Evolutionary conservation across 768 basidiomycete genomes (phyloP), one percentile per base, ranked within the genome.

Genomic region (Lepiota venenata): DNA sequence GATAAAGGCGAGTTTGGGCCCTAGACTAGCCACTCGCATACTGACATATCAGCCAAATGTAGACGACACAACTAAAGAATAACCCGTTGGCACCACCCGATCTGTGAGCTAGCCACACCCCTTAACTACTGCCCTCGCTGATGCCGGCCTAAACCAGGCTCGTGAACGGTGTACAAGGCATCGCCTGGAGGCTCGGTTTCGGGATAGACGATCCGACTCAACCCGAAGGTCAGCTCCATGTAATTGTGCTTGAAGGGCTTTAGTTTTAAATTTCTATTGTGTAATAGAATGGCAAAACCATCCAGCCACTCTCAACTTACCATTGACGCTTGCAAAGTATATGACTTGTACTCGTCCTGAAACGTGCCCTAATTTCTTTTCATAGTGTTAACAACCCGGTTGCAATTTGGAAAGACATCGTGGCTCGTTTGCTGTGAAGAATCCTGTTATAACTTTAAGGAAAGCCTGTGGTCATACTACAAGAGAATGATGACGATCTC

Each of bases 131-230:
- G 32, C 16, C 36, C 12, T 12, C 6, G n/a, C n/a, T 25, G 35
- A 40, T 11, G 1, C 16, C 16, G 9, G 5, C 16, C 5, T 10
- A n/a, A n/a, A 15, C 27, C 41, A 82, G 82, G 58, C 56, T 79
- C 47, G 80, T 80, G 15, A 81, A 82, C 61, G 80, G 79, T 29
- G 69, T 81, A 11, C 80, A 81, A 62, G 82, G 83, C n/a, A 79
- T 84, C 47, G 80, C 83, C 38, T 86, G 82, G 82, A 71, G 84
- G 55, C 67, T 84, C 9, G 82, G 73, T 3, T 84, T 83, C 60
- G 83, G 83, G 12, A 66, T 86, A 32, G 63, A 76, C 39, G 69
- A 82, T 57, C 71, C 81, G 18, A 64, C 64, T 14, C 69, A 82
- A 64, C 83, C 83, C 0, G 84, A 85, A 74, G 81, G 83, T 82